phyloP scores from a whole-genome alignment of 2,329 filamentous ascomycete genomes.

The Xylariaceae sp. region DNA sequence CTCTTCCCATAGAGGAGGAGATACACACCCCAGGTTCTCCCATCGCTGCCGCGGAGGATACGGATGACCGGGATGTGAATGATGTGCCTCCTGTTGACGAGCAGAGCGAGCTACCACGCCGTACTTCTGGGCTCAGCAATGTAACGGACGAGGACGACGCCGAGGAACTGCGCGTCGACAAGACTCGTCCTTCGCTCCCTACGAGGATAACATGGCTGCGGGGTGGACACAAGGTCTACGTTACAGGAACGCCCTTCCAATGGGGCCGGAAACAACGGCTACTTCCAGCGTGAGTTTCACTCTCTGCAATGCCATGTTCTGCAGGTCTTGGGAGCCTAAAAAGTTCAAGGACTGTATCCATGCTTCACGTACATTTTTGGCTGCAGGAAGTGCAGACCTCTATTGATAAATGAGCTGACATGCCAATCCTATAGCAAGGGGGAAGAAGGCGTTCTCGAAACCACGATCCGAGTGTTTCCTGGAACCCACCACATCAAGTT shows the following conservation, averaged over 20 bases:
- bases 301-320: constrained; percentile 7
- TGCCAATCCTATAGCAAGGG: constrained; percentile 41
- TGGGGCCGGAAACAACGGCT: constrained; percentile 94
- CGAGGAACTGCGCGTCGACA: constrained; percentile 73
- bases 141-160: constrained; percentile 71
- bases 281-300: constrained; percentile 69
- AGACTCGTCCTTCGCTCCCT: constrained; percentile 73
- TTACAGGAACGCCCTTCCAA: constrained; percentile 94
- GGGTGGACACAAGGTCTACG: constrained; percentile 84
- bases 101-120: constrained; percentile 47
- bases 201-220: constrained; percentile 82
- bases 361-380: background rate
- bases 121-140: constrained; percentile 57
- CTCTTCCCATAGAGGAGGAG: constrained; percentile 90
- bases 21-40: constrained; percentile 85
- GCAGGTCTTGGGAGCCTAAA: constrained; percentile 17
- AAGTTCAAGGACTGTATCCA: background rate
- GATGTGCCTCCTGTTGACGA: constrained; percentile 50
- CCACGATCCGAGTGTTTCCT: constrained; percentile 77
- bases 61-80: constrained; percentile 43
- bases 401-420: constrained; percentile 10
- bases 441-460: constrained; percentile 63
- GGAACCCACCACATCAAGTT: constrained; percentile 97
- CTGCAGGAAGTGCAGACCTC: background rate
- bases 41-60: constrained; percentile 70